Base-by-base conservation (phyloP, 164 flowering plant genomes). In the Tinospora cordifolia region DNA sequence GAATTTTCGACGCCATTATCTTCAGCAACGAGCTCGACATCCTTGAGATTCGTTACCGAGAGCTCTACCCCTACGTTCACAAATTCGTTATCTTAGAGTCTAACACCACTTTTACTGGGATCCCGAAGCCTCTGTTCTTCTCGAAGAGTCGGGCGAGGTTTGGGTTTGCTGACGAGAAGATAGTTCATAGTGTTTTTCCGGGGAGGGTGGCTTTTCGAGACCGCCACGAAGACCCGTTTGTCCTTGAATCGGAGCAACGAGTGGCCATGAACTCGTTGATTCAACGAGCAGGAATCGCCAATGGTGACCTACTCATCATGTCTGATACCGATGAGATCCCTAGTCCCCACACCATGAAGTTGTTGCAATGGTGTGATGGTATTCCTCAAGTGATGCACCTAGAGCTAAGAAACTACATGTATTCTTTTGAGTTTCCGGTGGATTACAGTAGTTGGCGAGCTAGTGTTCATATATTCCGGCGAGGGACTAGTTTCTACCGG, bases 391-490 rank as follows among this genome's bases (percentile, higher is more conserved):
- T 82, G 54, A 44, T 84, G 70, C 87, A 84, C 51, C 83, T 84
- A 3, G 79, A 82, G 46, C 70, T 84, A 26, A 73, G 63, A 30
- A 65, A 84, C 67, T 84, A 82, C 60, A 34, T 82, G 79, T 84
- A 82, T 65, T 84, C 85, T 3, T 84, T 84, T 44, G 87, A 84
- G 72, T 84, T 84, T 58, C 83, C 82, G 0, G 79, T 82, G n/a
- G 87, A 80, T 41, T 75, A 64, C 59, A 76, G 79, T 71, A 84
- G 82, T 57, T 84, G 83, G 85, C 72, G 82, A 4, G 79, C 87
- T 14, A 59, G 83, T 8, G 71, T 71, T 17, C 85, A 84, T 38
- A 60, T 77, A 14, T 81, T 66, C 38, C 70, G 64, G 15, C 73
- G 44, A 0, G 38, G 77, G 70, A 84, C 86, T 2, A 84, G 85